Evolutionary conservation across 345 rosid genomes (phyloP), one percentile per base, ranked within the genome.

Genomic region (Erucastrum elatum): DNA sequence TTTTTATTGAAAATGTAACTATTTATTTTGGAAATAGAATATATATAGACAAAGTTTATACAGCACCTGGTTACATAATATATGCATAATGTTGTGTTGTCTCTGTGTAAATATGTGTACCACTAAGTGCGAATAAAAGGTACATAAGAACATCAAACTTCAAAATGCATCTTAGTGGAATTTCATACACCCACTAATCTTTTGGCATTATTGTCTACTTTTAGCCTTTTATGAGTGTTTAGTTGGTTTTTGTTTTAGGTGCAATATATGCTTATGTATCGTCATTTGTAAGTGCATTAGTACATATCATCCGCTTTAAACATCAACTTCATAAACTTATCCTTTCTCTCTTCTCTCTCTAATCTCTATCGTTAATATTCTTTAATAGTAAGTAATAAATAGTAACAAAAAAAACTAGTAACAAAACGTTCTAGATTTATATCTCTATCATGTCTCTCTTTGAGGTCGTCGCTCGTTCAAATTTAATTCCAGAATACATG

Each of bases 171-270:
- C 59, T 68, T 63, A 79, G 82, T 79, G 82, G 82, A 74, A 74
- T 74, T 62, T 63, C 78, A 74, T 74, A 74, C 69, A 74, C 61
- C 82, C 82, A 79, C 82, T 79, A 79, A 79, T 74, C 26, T 27
- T 68, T 79, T 79, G 82, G 78, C 78, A 79, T 79, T 74, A 79
- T 74, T 74, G 66, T 68, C 66, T 1, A 68, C 82, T 79, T 79
- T 74, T 61, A 51, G 66, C 60, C 65, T 68, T 78, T 78, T 78
- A 53, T 67, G 77, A 44, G n/a, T 44, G 67, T 79, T 73, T 66
- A 65, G 55, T 72, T 78, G 68, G 77, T 29, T 71, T 60, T 74
- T 62, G 65, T 74, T 79, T 51, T 79, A 62, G 51, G 66, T 79
- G 77, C 39, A 68, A 53, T 21, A 34, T 33, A 34, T 65, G 66